Evolutionary conservation across 441 rosid genomes (phyloP), one percentile per base, ranked within the genome.

Genomic region (Flueggea neowawraea): DNA sequence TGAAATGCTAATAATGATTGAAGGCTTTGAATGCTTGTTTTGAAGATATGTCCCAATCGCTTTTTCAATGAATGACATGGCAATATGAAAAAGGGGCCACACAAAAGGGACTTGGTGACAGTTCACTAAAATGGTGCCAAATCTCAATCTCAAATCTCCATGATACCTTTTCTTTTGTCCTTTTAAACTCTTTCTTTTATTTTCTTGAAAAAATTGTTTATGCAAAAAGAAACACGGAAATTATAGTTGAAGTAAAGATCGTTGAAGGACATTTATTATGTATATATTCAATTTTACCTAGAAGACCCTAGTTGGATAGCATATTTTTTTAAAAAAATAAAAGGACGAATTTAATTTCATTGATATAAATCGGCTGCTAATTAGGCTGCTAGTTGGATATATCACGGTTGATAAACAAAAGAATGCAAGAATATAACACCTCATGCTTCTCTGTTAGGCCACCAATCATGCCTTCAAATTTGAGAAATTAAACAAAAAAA

Each of bases 401-500:
- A n/a, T n/a, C n/a, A n/a, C n/a, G n/a, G n/a, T 51, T 17, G 15
- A 17, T 17, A 36, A 48, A 16, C n/a, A 56, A 15, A 56, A n/a
- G 57, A 53, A 15, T 45, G 31, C 14, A 48, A 14, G 4, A 31
- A 57, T 43, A 41, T 63, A 22, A 67, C 63, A 65, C 57, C 67
- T 71, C 73, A 65, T 68, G 73, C 64, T 63, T 61, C 52, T 63
- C 71, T 58, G 71, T 65, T 71, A 10, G 50, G 61, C 64, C 78
- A 63, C 67, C 55, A 61, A 70, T 65, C 71, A 71, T 66, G 74
- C 69, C 72, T 71, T 73, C 22, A 60, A 36, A 64, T 58, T 58
- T 22, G 53, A 61, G 60, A 60, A 16, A 6, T 2, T 31, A 15
- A 32, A 63, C 51, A 59, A 67, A 59, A 54, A 58, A 62, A 58